These are phyloP conservation scores for Tulasnella sp. DNA, from an alignment of 768 basidiomycete species.

Conservation along the genomic window DNA sequence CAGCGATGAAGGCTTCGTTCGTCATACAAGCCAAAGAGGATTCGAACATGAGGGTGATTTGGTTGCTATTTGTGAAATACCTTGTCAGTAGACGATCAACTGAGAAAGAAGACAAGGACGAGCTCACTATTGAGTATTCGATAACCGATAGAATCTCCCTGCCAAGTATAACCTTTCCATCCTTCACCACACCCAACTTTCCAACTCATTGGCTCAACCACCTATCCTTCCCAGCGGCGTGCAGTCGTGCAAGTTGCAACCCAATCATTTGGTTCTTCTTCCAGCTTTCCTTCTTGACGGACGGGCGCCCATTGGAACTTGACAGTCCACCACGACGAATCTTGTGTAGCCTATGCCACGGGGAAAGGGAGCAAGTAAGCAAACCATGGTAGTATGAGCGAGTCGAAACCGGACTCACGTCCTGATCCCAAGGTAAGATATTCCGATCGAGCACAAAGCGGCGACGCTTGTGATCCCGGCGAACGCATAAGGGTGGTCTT, in stretches of 20 bases:
- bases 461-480: conserved; percentile 59
- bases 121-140: neutral
- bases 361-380: neutral
- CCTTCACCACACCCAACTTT: neutral
- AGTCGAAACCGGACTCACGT: neutral
- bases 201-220: conserved; percentile 7
- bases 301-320: neutral
- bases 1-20: too few species aligned
- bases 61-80: too few species aligned
- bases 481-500: conserved; percentile 71
- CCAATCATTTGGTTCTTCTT: conserved; percentile 14
- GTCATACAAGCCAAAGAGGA: too few species aligned
- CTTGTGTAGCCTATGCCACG: conserved; percentile 17
- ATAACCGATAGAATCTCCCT: neutral
- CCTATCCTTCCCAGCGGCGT: neutral
- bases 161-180: neutral
- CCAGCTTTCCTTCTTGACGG: neutral
- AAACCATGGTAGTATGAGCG: neutral
- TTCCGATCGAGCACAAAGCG: neutral
- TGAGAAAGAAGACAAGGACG: neutral
- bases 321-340: conserved; percentile 28
- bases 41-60: too few species aligned
- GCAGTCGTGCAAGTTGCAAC: conserved; percentile 7
- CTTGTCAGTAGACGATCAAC: neutral
- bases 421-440: conserved; percentile 1